A percentile compares a stretch with the other conserved stretches of the same genome.
phyloP scores from a whole-genome alignment of 139 green algal genomes.

The Pleodorina starrii region DNA sequence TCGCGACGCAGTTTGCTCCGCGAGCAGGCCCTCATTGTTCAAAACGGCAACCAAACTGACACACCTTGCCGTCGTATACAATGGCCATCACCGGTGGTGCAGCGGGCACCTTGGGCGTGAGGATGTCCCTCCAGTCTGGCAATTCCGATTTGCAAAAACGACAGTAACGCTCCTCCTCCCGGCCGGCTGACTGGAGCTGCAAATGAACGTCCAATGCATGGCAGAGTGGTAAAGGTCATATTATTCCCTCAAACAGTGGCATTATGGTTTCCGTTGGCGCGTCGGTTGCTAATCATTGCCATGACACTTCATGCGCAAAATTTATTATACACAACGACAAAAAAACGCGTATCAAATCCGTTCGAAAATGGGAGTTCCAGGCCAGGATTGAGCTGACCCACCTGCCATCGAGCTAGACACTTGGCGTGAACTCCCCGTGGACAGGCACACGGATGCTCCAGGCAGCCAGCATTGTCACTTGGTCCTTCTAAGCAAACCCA shows the following conservation, averaged over 20 bases:
- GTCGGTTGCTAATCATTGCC: neutral
- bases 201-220: neutral
- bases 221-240: neutral
- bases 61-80: conserved; percentile 48
- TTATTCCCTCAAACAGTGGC: too few relatives aligned
- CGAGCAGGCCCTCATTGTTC: too few relatives aligned
- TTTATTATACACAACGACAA: too few relatives aligned
- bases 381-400: conserved; percentile 16
- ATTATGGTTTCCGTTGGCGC: neutral
- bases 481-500: conserved; percentile 34
- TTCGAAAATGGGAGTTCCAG: too few relatives aligned
- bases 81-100: conserved; percentile 41
- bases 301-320: neutral
- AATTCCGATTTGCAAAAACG: conserved; percentile 62
- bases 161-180: conserved; percentile 60
- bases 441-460: conserved; percentile 57
- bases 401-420: conserved; percentile 62
- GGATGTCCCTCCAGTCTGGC: conserved; percentile 62
- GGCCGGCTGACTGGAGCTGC: conserved; percentile 32
- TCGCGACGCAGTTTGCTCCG: too few relatives aligned
- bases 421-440: conserved; percentile 55
- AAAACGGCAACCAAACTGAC: too few relatives aligned
- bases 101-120: conserved; percentile 53
- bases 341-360: too few relatives aligned
- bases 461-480: neutral